A percentile compares a stretch with the other conserved stretches of the same genome.
Conservation (phyloP, 305 asterid species). For the Solanum hybrid region DNA sequence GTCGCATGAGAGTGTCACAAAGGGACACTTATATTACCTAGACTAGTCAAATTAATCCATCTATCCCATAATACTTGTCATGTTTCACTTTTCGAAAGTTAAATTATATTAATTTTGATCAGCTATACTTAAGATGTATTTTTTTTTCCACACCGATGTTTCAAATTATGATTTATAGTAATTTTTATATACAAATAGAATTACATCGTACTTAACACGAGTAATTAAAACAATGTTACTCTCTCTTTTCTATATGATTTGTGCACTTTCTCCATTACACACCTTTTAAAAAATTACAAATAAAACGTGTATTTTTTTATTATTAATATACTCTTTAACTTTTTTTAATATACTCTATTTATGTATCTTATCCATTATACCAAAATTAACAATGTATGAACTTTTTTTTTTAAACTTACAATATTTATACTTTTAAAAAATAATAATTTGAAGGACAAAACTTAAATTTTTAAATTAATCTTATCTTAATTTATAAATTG, state of each 20-base stretch:
- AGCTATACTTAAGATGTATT: no score
- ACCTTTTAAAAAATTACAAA: no score
- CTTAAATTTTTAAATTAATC: no score
- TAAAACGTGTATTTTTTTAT: no score
- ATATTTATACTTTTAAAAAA: no score
- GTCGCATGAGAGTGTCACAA: not conserved
- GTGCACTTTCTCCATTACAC: no score
- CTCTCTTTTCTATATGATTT: no score
- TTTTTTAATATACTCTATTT: not conserved
- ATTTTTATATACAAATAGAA: not conserved
- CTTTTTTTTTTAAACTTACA: not conserved
- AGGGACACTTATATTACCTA: not conserved
- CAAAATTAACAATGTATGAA: not conserved
- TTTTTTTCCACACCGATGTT: not conserved
- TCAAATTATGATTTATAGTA: no score
- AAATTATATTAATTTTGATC: no score
- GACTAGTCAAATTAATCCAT: not conserved
- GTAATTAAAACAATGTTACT: no score
- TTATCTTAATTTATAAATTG: no score
- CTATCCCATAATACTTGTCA: accelerated
- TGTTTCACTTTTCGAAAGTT: not conserved
- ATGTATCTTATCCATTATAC: not conserved
- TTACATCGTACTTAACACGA: accelerated
- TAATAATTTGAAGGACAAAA: no score
- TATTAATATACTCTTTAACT: not conserved